A percentile compares a stretch with the other conserved stretches of the same genome.
Conservation (phyloP, 202 grass and related monocot species). For the Carex sylvatica region DNA sequence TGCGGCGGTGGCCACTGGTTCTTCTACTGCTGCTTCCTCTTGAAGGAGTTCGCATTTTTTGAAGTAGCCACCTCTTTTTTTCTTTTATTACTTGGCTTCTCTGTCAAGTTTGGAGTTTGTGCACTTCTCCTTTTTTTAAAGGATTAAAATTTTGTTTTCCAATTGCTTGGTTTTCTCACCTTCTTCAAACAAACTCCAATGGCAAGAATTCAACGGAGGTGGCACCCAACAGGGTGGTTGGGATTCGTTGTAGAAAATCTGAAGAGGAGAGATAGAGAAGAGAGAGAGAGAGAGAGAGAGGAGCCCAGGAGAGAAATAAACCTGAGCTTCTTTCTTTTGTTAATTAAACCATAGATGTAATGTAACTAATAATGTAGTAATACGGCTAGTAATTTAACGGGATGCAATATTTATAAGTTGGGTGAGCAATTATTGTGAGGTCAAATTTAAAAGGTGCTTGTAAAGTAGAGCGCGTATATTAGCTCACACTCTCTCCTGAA, state of each 20-base stretch:
- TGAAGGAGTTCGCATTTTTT: conserved; percentile 64
- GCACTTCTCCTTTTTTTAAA: not conserved
- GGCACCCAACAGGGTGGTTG: conserved; percentile 29
- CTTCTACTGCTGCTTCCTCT: conserved; percentile 57
- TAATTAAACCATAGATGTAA: not conserved
- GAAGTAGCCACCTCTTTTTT: not conserved
- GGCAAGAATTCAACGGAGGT: conserved; percentile 32
- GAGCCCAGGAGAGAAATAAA: conserved; percentile 5
- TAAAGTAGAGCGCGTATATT: conserved; percentile 9
- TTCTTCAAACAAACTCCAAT: conserved; percentile 32
- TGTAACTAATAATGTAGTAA: conserved; percentile 8
- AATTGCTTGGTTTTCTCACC: conserved; percentile 30
- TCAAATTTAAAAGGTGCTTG: not conserved
- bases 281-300: not conserved
- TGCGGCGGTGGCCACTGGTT: conserved; percentile 52
- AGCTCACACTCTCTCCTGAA: not conserved
- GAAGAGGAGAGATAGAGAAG: not conserved
- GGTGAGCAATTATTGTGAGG: conserved; percentile 3
- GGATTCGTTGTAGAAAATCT: conserved; percentile 40
- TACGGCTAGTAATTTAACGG: conserved; percentile 14
- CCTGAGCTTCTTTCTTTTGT: not conserved
- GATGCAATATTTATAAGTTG: conserved; percentile 13
- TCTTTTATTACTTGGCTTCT: conserved; percentile 19
- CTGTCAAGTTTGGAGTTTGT: not conserved
- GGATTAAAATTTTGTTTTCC: not conserved